phyloP scores from a whole-genome alignment of 371 early-diverging fungal species.

The Apophysomyces elegans region DNA sequence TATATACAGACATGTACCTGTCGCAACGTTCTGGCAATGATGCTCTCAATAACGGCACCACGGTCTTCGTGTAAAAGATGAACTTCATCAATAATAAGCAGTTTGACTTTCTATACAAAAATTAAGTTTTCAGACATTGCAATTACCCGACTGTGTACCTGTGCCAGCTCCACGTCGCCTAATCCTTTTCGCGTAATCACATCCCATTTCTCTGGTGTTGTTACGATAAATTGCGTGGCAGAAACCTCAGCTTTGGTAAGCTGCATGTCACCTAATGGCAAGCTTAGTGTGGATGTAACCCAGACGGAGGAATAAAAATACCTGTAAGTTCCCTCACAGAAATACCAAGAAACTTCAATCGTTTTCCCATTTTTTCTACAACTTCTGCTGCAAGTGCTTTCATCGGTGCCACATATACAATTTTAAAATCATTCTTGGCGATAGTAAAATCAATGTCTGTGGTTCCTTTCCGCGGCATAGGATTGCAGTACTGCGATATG shows the following conservation, averaged over 20 bases:
- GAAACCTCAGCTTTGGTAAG: constrained; percentile 90
- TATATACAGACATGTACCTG: constrained; percentile 46
- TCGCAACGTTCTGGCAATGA: constrained; percentile 95
- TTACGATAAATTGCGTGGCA: constrained; percentile 96
- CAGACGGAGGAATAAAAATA: not conserved
- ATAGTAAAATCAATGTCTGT: constrained; percentile 56
- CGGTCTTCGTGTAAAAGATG: constrained; percentile 99
- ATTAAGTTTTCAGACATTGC: not conserved
- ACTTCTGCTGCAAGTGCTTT: constrained; percentile 99
- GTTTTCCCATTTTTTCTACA: constrained; percentile 86
- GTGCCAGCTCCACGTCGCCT: constrained; percentile 90
- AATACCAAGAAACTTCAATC: constrained; percentile 86
- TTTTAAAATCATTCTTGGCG: constrained; percentile 86
- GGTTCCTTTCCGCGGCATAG: constrained; percentile 49
- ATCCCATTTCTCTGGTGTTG: constrained; percentile 99
- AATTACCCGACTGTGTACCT: constrained; percentile 41
- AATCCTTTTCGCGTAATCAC: constrained; percentile 96
- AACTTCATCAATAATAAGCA: constrained; percentile 99
- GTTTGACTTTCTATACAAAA: constrained; percentile 62
- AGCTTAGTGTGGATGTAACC: not conserved
- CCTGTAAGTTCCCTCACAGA: constrained; percentile 92
- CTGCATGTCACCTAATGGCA: constrained; percentile 88
- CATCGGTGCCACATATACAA: constrained; percentile 99
- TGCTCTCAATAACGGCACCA: constrained; percentile 97
- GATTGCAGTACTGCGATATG: constrained; percentile 68